phyloP scores from a whole-genome alignment of 345 rosid genomes.

The Citrus hindsii region DNA sequence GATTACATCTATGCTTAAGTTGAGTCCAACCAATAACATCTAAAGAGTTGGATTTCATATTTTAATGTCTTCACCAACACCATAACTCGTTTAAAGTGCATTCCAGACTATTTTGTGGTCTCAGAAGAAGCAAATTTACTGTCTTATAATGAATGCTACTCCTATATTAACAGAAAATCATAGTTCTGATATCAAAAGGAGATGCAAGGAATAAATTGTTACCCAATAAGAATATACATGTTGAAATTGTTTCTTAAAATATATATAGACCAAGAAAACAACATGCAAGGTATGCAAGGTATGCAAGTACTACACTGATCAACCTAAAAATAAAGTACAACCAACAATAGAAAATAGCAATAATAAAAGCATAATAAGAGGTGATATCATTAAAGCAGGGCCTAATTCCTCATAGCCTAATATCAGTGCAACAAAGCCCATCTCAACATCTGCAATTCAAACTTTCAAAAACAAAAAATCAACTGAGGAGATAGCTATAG shows the following conservation, averaged over 20 bases:
- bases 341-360: not conserved
- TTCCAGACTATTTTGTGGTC: not conserved
- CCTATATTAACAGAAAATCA: not conserved
- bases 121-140: not conserved
- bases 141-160: not conserved
- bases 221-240: not conserved
- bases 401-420: not conserved
- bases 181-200: not conserved
- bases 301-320: not conserved
- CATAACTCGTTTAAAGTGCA: not conserved
- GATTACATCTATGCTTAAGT: not conserved
- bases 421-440: not conserved
- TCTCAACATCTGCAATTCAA: not conserved
- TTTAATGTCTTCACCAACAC: not conserved
- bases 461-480: not conserved
- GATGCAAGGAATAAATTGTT: not conserved
- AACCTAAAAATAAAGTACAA: not conserved
- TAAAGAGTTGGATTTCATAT: not conserved
- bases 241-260: not conserved
- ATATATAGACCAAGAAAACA: not conserved
- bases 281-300: not conserved
- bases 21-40: not conserved
- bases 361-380: not conserved
- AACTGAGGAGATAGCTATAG: conserved; percentile 48
- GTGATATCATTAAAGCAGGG: not conserved